Evolutionary conservation across 169 alveolate genomes (phyloP), one percentile per base, ranked within the genome.

Genomic region (Cardiosporidium cionae): DNA sequence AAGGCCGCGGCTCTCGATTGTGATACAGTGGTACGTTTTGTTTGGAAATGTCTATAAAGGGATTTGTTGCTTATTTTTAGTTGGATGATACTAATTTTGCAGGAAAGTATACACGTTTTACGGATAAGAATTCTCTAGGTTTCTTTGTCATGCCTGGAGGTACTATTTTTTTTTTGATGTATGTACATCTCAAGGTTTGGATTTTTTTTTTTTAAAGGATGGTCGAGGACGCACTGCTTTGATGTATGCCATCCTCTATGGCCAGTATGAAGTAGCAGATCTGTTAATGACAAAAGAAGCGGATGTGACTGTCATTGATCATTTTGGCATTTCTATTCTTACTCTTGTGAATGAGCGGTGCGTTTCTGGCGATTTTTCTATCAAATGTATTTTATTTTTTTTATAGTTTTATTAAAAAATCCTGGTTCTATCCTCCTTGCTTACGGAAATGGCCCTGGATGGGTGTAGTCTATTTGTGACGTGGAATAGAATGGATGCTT

Each of bases 1-100:
- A 83, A 79, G 66, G 86, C 80, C 16, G 72, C 78, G 54, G 78
- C 80, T 31, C 75, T 82, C 68, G 87, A 86, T 72, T 72, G 68
- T 35, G 82, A 76, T 63, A 72, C 70, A 9, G 70, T 63, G 82
- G 82, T 76, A 6, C 29, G 70, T 33, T 44, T 44, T 16, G 16
- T 16, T 44, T 34, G 36, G 22, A 34, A 0, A 32, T 29, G 44
- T 28, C 62, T 28, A 6, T 58, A 0, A 5, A 6, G 16, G 67
- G 16, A 58, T 7, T 33, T 9, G 16, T 33, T 7, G 27, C 37
- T 7, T 6, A 7, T 16, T 22, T 16, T 9, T 6, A 22, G 6
- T 0, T 9, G 54, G 0, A 64, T 35, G 37, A 0, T 1, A 1
- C 33, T 28, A 3, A 1, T 23, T 23, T 25, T 7, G 31, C 2